A percentile compares a stretch with the other conserved stretches of the same genome.
Evolutionary conservation across 75 land plant genomes (phyloP).

Genomic region (Pinus tabuliformis): DNA sequence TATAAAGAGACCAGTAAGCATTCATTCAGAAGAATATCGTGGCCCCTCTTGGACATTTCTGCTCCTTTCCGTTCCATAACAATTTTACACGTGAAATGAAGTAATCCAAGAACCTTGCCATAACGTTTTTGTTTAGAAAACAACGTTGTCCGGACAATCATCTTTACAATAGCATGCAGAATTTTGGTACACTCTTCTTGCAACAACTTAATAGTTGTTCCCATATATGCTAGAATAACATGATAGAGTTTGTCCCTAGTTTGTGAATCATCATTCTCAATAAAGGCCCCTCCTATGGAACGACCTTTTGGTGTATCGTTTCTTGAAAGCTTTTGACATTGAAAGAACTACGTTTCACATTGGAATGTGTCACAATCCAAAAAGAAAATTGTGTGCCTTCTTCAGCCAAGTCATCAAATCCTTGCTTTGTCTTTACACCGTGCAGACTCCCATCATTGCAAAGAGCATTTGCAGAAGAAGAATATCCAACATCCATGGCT

Average conservation of each 20-base stretch:
- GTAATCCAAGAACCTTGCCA: constrained; percentile 24
- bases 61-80: constrained; percentile 10
- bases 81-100: constrained; percentile 54
- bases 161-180: neutral
- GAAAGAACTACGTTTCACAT: constrained; percentile 32
- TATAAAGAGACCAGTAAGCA: neutral
- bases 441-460: neutral
- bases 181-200: constrained; percentile 14
- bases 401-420: constrained; percentile 3
- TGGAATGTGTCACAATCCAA: constrained; percentile 9
- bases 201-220: constrained; percentile 19
- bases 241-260: constrained; percentile 3
- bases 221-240: constrained; percentile 21
- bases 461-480: constrained; percentile 19
- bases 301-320: constrained; percentile 5
- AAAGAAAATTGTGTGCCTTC: constrained; percentile 1
- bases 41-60: constrained; percentile 1
- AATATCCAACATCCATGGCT: constrained; percentile 71
- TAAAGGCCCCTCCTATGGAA: neutral
- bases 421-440: neutral
- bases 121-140: constrained; percentile 37
- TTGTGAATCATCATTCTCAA: constrained; percentile 13
- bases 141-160: constrained; percentile 20
- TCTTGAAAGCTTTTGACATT: constrained; percentile 27
- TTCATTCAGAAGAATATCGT: neutral